Evolutionary conservation across 2,329 filamentous ascomycete genomes (phyloP).

Genomic region (Arthrobotrys iridis): DNA sequence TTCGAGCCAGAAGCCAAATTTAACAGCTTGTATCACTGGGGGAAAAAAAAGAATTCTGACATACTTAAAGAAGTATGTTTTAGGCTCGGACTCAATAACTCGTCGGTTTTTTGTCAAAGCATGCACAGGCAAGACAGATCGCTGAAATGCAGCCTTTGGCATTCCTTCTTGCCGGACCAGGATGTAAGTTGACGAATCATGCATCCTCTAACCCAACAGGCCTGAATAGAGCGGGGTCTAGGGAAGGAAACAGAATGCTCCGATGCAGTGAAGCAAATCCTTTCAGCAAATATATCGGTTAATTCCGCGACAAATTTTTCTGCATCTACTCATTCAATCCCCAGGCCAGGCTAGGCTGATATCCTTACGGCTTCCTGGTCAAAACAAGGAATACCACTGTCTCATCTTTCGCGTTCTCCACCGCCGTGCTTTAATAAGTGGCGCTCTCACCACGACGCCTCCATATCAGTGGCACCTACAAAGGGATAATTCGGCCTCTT

Average conservation of each 20-base stretch:
- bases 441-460: slow-evolving; percentile 26
- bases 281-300: slow-evolving; percentile 39
- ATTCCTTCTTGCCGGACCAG: slow-evolving; percentile 30
- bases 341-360: slow-evolving; percentile 29
- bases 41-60: not conserved
- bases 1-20: slow-evolving; percentile 44
- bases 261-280: slow-evolving; percentile 30
- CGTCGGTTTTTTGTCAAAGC: not conserved
- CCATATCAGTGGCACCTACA: slow-evolving; percentile 31
- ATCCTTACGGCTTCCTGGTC: not conserved
- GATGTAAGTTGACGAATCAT: slow-evolving; percentile 40
- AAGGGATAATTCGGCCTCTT: slow-evolving; percentile 13
- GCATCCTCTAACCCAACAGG: slow-evolving; percentile 19
- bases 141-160: slow-evolving; percentile 25
- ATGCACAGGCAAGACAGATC: slow-evolving; percentile 31
- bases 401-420: slow-evolving; percentile 32
- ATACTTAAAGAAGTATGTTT: slow-evolving; percentile 24
- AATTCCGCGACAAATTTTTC: slow-evolving; percentile 37
- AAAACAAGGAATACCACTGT: slow-evolving; percentile 25
- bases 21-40: slow-evolving; percentile 31
- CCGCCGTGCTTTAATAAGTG: slow-evolving; percentile 18
- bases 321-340: not conserved
- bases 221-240: slow-evolving; percentile 33
- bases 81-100: slow-evolving; percentile 40
- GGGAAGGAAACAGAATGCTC: slow-evolving; percentile 48